Percentiles rank a stretch among this genome's conserved stretches.
phyloP scores from a whole-genome alignment of 108 stramenopile species.

The Pseudonitzschia multiseries region DNA sequence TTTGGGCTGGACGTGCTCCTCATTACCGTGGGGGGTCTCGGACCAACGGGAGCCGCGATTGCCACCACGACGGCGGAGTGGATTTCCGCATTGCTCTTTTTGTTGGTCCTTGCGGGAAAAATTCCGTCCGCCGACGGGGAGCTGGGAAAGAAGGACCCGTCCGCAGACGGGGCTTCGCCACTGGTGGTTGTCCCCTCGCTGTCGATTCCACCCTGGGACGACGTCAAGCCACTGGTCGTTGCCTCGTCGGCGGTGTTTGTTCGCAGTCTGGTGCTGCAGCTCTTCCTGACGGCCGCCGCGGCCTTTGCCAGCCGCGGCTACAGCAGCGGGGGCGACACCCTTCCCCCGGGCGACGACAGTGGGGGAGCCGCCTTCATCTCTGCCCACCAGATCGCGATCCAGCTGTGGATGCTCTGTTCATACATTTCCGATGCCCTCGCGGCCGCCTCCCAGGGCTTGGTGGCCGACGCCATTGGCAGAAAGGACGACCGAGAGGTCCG shows the following conservation, averaged over 20 bases:
- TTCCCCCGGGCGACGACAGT: neutral
- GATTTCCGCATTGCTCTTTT: constrained; percentile 72
- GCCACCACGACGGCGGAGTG: constrained; percentile 86
- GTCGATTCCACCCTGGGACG: constrained; percentile 70
- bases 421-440: constrained; percentile 83
- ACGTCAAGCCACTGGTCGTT: constrained; percentile 65
- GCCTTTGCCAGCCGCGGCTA: constrained; percentile 73
- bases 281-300: constrained; percentile 70
- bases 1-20: constrained; percentile 67
- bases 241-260: constrained; percentile 82
- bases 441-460: constrained; percentile 78
- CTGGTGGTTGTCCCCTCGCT: constrained; percentile 46
- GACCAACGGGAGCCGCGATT: constrained; percentile 80
- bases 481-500: constrained; percentile 41
- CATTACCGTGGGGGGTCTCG: constrained; percentile 56
- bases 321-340: neutral
- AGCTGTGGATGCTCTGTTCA: constrained; percentile 82
- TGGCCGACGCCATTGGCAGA: constrained; percentile 79
- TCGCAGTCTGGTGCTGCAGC: constrained; percentile 65
- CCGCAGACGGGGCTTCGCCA: neutral
- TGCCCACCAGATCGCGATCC: constrained; percentile 86
- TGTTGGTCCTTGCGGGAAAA: constrained; percentile 62
- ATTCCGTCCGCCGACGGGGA: constrained; percentile 61
- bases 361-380: constrained; percentile 71
- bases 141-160: constrained; percentile 43